Base-by-base conservation (phyloP, 495 filamentous ascomycete genomes). In the Hyphodiscus hymeniophilus region DNA sequence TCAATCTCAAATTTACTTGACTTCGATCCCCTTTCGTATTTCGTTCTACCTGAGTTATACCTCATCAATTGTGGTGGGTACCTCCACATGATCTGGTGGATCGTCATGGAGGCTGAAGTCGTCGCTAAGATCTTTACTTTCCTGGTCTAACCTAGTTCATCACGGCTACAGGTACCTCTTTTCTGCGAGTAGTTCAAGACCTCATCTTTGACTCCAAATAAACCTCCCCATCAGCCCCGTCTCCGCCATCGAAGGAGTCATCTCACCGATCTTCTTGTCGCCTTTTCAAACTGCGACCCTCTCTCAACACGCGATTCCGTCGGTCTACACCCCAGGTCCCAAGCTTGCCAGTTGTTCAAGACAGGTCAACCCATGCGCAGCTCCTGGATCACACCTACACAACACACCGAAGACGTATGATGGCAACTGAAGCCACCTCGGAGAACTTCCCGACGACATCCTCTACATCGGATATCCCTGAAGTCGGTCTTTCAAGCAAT, bases 391-490 rank as follows among this genome's bases (percentile, higher is more conserved):
- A 52, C 42, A 23, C n/a, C 42, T 31, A 38, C 41, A 50, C 40
- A 52, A 57, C 51, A 60, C 46, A 36, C 46, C 54, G 46, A 54
- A 53, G 52, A 58, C 66, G 69, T 67, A 78, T 74, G 70, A 78
- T 78, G 75, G 75, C 75, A 65, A 72, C 73, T 64, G 73, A 73
- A 68, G 71, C 67, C 67, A 66, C 66, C 56, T 57, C 66, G 52
- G 63, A 67, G 54, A 68, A 61, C 63, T 63, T 74, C 62, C 69
- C 66, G 65, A 70, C 74, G 68, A 66, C 67, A 60, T 64, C 64
- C 65, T 57, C 69, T 56, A 65, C 60, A 59, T 64, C 65, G 57
- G 61, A 70, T 47, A 28, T 28, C 26, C 26, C 10, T 28, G 5
- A 28, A 5, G 26, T 28, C 26, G 10, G 26, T 28, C 26, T 4